A percentile compares a stretch with the other conserved stretches of the same genome.
Evolutionary conservation across 2,329 filamentous ascomycete genomes (phyloP).

Genomic region (Fonsecaea monophora): DNA sequence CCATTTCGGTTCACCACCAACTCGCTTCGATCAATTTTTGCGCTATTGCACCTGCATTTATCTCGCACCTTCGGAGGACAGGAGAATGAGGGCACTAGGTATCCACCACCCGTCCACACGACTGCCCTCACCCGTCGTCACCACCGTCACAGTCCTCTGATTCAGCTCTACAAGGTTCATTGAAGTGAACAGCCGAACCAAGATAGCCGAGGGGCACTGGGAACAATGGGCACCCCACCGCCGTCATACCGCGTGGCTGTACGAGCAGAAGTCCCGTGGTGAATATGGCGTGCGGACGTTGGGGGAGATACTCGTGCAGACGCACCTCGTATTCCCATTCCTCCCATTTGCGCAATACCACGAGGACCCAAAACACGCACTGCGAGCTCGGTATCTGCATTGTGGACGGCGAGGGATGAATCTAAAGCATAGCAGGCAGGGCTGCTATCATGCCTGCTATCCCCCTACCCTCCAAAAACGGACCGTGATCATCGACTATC

Average conservation of each 20-base stretch:
- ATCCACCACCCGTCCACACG: background rate
- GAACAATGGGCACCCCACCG: background rate
- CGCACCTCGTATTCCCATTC: background rate
- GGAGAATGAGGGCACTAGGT: background rate
- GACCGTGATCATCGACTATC: background rate
- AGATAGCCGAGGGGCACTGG: background rate
- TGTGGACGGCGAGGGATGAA: background rate
- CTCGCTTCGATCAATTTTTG: background rate
- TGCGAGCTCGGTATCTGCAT: background rate
- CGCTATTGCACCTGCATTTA: background rate
- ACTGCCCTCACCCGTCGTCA: background rate
- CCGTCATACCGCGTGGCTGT: background rate
- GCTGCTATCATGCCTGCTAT: too few species aligned
- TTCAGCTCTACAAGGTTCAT: conserved; percentile 7
- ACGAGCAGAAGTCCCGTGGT: conserved; percentile 6
- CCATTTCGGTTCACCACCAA: background rate
- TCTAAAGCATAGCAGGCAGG: background rate
- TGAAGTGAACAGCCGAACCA: background rate
- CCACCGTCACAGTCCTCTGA: background rate
- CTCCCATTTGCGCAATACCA: background rate
- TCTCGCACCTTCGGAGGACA: too few species aligned
- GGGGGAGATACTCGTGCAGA: background rate
- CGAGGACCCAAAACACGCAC: background rate
- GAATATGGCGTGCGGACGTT: background rate
- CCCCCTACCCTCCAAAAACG: background rate